Percentiles rank a stretch among this genome's conserved stretches.
Evolutionary conservation across 2,329 filamentous ascomycete species (phyloP).

Genomic region (Trichoderma koningiopsis): DNA sequence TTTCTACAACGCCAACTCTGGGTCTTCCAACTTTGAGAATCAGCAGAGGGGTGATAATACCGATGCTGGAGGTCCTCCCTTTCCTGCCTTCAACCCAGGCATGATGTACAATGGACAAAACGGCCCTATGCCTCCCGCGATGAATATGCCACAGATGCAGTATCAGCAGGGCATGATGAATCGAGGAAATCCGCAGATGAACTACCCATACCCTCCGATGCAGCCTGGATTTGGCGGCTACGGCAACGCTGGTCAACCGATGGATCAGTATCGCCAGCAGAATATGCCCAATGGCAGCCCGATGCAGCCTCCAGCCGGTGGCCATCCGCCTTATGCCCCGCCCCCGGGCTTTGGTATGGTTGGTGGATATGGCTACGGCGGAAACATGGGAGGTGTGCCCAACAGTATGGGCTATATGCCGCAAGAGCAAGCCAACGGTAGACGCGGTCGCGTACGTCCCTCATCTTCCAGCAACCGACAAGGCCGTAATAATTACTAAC

Average conservation of each 20-base stretch:
- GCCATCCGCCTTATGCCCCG: constrained; percentile 50
- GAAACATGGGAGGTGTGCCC: constrained; percentile 50
- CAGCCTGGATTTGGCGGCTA: constrained; percentile 59
- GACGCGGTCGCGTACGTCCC: constrained; percentile 60
- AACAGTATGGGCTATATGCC: constrained; percentile 54
- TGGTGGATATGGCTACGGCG: constrained; percentile 49
- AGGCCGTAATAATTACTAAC: constrained; percentile 32
- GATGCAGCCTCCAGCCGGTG: constrained; percentile 48
- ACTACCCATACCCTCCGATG: constrained; percentile 60
- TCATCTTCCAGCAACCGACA: constrained; percentile 27
- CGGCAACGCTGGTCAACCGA: constrained; percentile 48
- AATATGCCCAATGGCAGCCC: constrained; percentile 55
- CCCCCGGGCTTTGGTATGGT: constrained; percentile 53
- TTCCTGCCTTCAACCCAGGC: constrained; percentile 53
- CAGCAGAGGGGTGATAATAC: constrained; percentile 56
- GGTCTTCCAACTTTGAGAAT: constrained; percentile 51
- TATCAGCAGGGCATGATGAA: constrained; percentile 62
- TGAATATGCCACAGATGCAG: constrained; percentile 57
- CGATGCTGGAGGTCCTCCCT: constrained; percentile 53
- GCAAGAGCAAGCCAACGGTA: constrained; percentile 57
- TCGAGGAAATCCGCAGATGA: constrained; percentile 55
- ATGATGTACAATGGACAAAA: constrained; percentile 54
- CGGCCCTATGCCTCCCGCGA: constrained; percentile 49
- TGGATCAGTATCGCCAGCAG: constrained; percentile 60
- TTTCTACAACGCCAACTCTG: constrained; percentile 52